These are phyloP conservation scores for Solanum pimpinellifolium DNA, from an alignment of 257 asterid genomes.

Conservation along the genomic window DNA sequence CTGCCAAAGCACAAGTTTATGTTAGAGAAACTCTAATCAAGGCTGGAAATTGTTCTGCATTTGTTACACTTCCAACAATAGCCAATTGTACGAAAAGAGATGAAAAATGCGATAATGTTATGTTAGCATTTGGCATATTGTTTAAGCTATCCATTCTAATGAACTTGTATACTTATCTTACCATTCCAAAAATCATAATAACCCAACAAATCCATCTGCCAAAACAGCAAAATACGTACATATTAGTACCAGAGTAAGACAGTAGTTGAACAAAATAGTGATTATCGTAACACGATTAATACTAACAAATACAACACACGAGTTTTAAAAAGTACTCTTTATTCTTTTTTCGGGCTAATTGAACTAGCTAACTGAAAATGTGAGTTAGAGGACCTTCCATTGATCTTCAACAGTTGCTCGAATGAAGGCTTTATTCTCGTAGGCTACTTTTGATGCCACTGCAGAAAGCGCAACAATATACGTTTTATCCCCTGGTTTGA, in stretches of 20 bases:
- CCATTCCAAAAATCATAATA: slow-evolving; percentile 33
- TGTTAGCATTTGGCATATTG: neutral
- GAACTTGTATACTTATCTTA: neutral
- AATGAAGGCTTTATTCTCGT: slow-evolving; percentile 43
- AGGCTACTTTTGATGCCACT: slow-evolving; percentile 62
- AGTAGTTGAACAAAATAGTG: neutral
- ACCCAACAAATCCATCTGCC: slow-evolving; percentile 39
- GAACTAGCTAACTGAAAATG: neutral
- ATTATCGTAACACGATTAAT: neutral
- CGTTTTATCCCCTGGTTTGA: slow-evolving; percentile 25
- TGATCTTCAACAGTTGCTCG: slow-evolving; percentile 24
- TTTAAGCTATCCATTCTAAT: neutral
- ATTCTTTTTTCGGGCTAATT: neutral
- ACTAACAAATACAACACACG: neutral
- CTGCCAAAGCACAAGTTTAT: slow-evolving; percentile 7
- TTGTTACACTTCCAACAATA: no score
- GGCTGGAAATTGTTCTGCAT: neutral
- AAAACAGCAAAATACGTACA: neutral
- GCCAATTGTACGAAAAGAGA: no score
- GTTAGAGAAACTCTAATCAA: neutral
- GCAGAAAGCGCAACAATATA: slow-evolving; percentile 35
- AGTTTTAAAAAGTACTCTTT: neutral
- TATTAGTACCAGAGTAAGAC: neutral
- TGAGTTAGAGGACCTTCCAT: slow-evolving; percentile 37
- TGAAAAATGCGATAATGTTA: neutral